phyloP scores from a whole-genome alignment of 257 asterid species.

The Buddleja alternifolia region DNA sequence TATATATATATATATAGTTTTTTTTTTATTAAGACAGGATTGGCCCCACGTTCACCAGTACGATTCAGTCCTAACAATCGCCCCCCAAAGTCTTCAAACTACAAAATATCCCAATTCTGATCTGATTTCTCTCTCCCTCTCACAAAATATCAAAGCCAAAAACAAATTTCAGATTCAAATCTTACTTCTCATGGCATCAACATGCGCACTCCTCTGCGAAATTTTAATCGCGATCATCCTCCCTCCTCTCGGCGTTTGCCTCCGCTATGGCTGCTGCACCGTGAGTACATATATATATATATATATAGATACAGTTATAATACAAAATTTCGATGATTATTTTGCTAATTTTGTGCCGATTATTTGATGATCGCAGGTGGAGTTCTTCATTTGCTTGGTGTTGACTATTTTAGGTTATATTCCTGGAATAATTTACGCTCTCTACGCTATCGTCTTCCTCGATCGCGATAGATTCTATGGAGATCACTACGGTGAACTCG shows the following conservation, averaged over 20 bases:
- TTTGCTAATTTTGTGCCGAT: no score
- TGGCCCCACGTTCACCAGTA: no score
- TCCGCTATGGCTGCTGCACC: constrained; percentile 86
- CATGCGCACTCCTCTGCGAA: constrained; percentile 64
- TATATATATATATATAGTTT: no score
- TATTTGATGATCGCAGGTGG: constrained; percentile 8
- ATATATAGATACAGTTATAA: no score
- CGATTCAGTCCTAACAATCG: no score
- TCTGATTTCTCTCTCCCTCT: background rate
- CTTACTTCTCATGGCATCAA: constrained; percentile 61
- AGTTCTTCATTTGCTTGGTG: constrained; percentile 70
- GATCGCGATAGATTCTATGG: constrained; percentile 51
- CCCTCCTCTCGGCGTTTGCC: constrained; percentile 89
- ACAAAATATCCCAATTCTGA: no score
- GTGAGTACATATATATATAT: constrained; percentile 35
- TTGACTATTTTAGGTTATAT: constrained; percentile 68
- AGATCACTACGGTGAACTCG: constrained; percentile 46
- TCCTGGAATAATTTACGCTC: constrained; percentile 79
- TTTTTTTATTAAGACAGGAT: no score
- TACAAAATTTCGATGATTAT: no score
- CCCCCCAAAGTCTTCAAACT: no score
- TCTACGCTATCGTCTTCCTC: constrained; percentile 63
- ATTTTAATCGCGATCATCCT: constrained; percentile 64
- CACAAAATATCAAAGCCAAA: no score
- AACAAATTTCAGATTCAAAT: no score